Base-by-base conservation (phyloP, 2,329 filamentous ascomycete species). In the Cladophialophora yegresii region DNA sequence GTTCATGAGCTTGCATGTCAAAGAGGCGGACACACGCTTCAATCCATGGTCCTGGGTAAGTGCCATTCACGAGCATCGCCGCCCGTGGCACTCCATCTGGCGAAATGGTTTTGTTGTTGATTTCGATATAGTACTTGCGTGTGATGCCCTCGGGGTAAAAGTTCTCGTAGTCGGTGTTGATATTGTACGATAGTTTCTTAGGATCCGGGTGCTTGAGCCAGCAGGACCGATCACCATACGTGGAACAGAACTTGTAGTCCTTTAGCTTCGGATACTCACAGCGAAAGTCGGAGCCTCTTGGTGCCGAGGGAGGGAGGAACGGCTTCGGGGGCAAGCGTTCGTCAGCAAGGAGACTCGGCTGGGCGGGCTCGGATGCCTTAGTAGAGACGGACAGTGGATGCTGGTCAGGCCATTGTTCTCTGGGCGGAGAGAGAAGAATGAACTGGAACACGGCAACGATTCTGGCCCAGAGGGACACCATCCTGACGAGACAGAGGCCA, bases 141-240 rank as follows among this genome's bases (percentile, higher is more conserved):
- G 30, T 50, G 7, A 51, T 59, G 40, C 57, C 57, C n/a, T 40
- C 32, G 9, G 57, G 57, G 3, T 3, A 26, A 5, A 32, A 16
- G 20, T 43, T 43, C 57, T 59, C 57, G 47, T 59, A 59, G 47
- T 59, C 57, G 7, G 57, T 59, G 8, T 26, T 23, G 57, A 59
- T 59, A 28, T 59, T 47, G 43, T 22, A 59, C 30, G 16, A 20
- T 30, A 43, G 45, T 33, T 28, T 20, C 6, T 45, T 26, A 16
- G 43, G 22, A 47, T 36, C 13, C 20, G 47, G 16, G 26, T 53
- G 32, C 12, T 53, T 40, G 28, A 59, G 57, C 57, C 57, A 59
- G 45, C 57, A 59, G 3, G 20, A 23, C 4, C 57, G 43, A 47
- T 59, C 57, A 12, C 22, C 45, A 32, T 59, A 47, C 22, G 57